Evolutionary conservation across 1,284 basidiomycete genomes (phyloP).

Genomic region (Heterobasidion parviporum): DNA sequence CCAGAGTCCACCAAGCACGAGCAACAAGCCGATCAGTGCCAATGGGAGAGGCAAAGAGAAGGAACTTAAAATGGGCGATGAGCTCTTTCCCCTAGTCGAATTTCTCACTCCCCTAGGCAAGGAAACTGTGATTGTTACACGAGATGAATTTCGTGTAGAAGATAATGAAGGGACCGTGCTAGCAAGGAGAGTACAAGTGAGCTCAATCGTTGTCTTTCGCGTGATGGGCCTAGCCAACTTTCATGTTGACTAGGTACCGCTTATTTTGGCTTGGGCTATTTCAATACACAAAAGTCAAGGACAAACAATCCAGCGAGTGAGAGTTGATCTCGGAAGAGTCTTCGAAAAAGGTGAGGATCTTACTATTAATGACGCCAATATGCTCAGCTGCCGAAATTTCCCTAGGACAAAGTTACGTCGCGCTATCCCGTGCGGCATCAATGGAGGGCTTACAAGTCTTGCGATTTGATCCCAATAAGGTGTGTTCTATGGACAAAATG

Average conservation of each 20-base stretch:
- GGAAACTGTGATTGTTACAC: slow-evolving; percentile 45
- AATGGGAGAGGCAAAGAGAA: slow-evolving; percentile 11
- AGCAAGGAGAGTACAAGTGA: slow-evolving; percentile 47
- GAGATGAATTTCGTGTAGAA: slow-evolving; percentile 37
- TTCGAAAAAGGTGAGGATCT: slow-evolving; percentile 75
- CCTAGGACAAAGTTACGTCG: slow-evolving; percentile 88
- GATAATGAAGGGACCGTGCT: slow-evolving; percentile 31
- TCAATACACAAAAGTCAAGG: slow-evolving; percentile 95
- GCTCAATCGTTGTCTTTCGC: slow-evolving; percentile 12
- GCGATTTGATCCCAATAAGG: slow-evolving; percentile 78
- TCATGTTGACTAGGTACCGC: slow-evolving; percentile 45
- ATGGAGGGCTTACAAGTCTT: slow-evolving; percentile 88
- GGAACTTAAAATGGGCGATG: slow-evolving; percentile 23
- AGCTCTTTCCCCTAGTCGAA: slow-evolving; percentile 67
- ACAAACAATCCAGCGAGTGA: slow-evolving; percentile 82
- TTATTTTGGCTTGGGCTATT: slow-evolving; percentile 91
- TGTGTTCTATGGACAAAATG: slow-evolving; percentile 15
- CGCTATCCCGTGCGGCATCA: slow-evolving; percentile 89
- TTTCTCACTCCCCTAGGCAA: slow-evolving; percentile 62
- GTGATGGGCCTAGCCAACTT: not conserved
- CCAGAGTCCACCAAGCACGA: slow-evolving; percentile 6
- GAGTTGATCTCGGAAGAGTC: slow-evolving; percentile 71
- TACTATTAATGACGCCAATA: not conserved
- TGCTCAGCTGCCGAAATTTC: not conserved
- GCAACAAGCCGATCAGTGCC: not conserved